Base-by-base conservation (phyloP, 305 asterid genomes). In the Plantago rigida region DNA sequence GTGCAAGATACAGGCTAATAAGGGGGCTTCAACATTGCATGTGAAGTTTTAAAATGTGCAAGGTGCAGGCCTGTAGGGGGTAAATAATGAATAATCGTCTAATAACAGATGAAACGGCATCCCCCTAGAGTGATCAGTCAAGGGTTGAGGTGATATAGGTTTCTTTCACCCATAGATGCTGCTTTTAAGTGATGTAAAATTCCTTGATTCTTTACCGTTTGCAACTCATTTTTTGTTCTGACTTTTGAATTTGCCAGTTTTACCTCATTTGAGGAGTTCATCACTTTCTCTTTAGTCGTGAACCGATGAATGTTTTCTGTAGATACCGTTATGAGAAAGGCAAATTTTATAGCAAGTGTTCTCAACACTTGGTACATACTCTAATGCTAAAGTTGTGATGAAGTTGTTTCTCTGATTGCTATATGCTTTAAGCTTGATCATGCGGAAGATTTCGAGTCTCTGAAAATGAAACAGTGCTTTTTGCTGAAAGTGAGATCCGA, bases 141-240 rank as follows among this genome's bases (percentile, higher is more conserved):
- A 48, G 65, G 71, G 19, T 29, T 51, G 71, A 55, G 73, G 36
- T 62, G 69, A 62, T 24, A 28, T 45, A 69, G 58, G 59, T 54
- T 62, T 64, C 59, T 68, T 56, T 69, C 61, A 50, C 75, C 62
- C 56, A 47, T 56, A 51, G 69, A 58, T 68, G 76, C 76, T 70
- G 77, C 19, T 17, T 68, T 70, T 74, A 62, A 69, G 62, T 60
- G 66, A 55, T 72, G 77, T 69, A 60, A 47, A 69, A 56, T 65
- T 68, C 73, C 36, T 63, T 73, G 74, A 47, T 47, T 70, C 69
- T 62, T 44, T 73, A 26, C 50, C 67, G 42, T 65, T 24, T 50
- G 58, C 59, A 59, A 26, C 36, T 71, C 59, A 41, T 62, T 59
- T 56, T 60, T 60, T 44, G 44, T 60, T 69, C 51, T 42, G 69